Evolutionary conservation across 2,329 filamentous ascomycete species (phyloP).

Genomic region (Capronia americana): DNA sequence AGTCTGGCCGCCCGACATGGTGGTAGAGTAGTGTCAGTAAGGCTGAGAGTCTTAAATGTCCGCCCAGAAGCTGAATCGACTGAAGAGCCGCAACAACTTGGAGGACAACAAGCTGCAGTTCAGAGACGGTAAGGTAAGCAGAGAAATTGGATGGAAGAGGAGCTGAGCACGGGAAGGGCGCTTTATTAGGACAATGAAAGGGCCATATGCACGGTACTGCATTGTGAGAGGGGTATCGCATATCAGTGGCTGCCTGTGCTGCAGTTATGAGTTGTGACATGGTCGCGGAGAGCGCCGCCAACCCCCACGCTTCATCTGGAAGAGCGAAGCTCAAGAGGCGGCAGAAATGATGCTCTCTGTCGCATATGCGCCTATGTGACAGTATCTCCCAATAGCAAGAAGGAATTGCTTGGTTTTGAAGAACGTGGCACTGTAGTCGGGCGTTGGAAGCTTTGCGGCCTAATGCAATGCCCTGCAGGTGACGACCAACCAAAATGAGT

Average conservation of each 20-base stretch:
- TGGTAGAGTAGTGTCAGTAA: background rate
- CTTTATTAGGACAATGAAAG: background rate
- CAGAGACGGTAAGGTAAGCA: background rate
- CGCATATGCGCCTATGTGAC: background rate
- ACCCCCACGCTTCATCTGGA: background rate
- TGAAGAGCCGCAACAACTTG: background rate
- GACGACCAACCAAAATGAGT: background rate
- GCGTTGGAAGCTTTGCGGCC: background rate
- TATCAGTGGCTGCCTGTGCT: conserved; percentile 8
- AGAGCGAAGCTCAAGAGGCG: background rate
- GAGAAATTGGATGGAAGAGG: background rate
- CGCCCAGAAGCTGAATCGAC: background rate
- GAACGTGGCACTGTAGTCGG: background rate
- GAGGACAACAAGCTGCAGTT: background rate
- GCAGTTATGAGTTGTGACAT: background rate
- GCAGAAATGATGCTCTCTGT: background rate
- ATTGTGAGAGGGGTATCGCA: background rate
- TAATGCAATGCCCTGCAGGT: background rate
- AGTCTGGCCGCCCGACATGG: background rate
- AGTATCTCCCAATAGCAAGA: background rate
- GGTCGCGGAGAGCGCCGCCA: background rate
- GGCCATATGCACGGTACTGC: background rate
- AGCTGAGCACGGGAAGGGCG: background rate
- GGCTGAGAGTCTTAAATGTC: background rate
- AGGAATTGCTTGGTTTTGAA: background rate